Evolutionary conservation across 2,329 filamentous ascomycete species (phyloP).

Genomic region (Monosporascus sp.): DNA sequence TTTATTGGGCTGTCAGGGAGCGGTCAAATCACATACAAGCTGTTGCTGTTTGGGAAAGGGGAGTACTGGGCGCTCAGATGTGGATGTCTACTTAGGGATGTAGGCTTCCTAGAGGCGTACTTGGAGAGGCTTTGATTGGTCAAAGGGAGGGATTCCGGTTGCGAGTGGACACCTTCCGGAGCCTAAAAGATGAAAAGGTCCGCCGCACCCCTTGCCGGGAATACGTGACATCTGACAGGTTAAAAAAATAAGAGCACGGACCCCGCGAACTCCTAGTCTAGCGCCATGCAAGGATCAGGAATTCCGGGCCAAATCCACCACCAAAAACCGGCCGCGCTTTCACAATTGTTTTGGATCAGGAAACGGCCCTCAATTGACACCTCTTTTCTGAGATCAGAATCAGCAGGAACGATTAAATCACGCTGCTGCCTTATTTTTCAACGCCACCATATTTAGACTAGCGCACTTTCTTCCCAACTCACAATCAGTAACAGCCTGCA

Average conservation of each 20-base stretch:
- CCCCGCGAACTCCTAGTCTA: neutral
- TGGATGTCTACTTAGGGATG: neutral
- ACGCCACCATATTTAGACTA: conserved; percentile 8
- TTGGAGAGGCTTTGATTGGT: neutral
- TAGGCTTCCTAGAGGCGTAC: neutral
- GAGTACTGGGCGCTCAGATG: neutral
- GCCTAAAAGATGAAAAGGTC: neutral
- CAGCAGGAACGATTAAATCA: neutral
- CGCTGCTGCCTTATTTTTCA: neutral
- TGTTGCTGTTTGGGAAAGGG: neutral
- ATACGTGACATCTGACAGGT: neutral
- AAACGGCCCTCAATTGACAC: neutral
- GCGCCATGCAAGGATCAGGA: neutral
- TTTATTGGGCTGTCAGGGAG: too few relatives aligned
- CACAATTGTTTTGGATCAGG: neutral
- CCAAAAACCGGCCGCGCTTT: neutral
- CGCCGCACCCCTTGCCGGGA: neutral
- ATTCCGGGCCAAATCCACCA: neutral
- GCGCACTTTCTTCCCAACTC: conserved; percentile 11
- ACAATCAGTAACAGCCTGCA: conserved; percentile 27
- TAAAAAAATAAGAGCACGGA: neutral
- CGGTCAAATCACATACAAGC: too few relatives aligned
- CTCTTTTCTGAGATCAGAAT: neutral
- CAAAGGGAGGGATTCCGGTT: neutral
- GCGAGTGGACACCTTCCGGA: neutral